Conservation (phyloP, 768 basidiomycete species). For the Cystobasidiopsis lactophilus region DNA sequence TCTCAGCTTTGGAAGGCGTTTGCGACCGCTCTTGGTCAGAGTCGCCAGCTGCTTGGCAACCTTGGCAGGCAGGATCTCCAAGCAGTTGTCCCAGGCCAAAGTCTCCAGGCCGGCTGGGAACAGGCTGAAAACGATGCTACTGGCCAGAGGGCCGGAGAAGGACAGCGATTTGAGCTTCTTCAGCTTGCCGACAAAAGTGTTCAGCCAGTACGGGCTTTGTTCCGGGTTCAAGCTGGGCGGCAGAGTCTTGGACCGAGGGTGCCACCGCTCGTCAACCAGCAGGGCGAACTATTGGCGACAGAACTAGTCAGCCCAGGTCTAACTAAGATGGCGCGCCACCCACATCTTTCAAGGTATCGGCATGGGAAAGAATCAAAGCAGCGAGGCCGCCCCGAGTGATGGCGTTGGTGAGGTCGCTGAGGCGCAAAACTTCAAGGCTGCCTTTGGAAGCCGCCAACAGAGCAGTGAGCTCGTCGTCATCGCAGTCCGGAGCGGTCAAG, state of each 20-base stretch:
- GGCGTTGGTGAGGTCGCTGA: background rate
- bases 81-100: background rate
- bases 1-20: background rate
- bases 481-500: background rate
- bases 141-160: background rate
- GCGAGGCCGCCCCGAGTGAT: background rate
- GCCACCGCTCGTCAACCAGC: background rate
- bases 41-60: background rate
- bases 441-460: background rate
- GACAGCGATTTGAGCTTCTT: background rate
- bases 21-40: background rate
- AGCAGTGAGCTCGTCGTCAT: background rate
- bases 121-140: background rate
- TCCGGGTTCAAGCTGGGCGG: background rate
- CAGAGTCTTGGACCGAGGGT: background rate
- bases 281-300: background rate
- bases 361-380: background rate
- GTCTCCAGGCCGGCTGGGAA: background rate
- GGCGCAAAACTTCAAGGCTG: background rate
- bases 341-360: too few species aligned
- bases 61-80: background rate
- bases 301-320: too few species aligned
- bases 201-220: background rate
- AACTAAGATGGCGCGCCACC: too few species aligned
- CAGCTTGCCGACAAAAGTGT: background rate